Base-by-base conservation (phyloP, 2,329 filamentous ascomycete genomes). In the Dactylellina parvicollis region DNA sequence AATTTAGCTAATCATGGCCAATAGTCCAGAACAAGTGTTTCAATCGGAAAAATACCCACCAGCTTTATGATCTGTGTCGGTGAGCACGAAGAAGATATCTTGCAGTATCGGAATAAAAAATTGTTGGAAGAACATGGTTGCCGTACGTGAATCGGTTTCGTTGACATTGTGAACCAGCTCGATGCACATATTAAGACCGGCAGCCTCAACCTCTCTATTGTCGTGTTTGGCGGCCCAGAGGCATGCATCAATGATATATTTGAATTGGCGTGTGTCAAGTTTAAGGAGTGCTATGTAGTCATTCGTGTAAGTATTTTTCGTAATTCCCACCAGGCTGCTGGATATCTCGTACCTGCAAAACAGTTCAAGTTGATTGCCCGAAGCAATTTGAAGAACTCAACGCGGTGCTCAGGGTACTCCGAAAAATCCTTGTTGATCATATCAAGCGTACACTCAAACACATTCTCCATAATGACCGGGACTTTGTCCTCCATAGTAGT, bases 391-490 rank as follows among this genome's bases (percentile, higher is more conserved):
- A 99, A 99, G 82, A 99, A 99, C 81, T 98, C 94, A n/a, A 99
- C 95, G 67, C 96, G 90, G 80, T 99, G 95, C 81, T 99, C 95
- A 0, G 95, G 95, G 81, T 96, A 99, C 80, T 99, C 95, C 49
- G 96, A 97, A 82, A 99, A 99, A 82, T 99, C 95, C 83, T 99
- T 99, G 87, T 98, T 99, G 83, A 99, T 99, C 95, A 99, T 99
- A 79, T 96, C 92, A 65, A 99, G 85, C 2, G 95, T 99, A 84
- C 94, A 98, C 82, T 98, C 94, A 79, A 99, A 99, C 24, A 99
- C 92, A 77, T 94, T 96, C 81, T 98, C 93, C 91, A 99, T 96
- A 79, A 99, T 98, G 52, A 90, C 90, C 8, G 95, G 92, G 44
- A 99, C 92, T 82, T 98, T 95, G 80, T 98, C 95, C 80, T 98